A percentile compares a stretch with the other conserved stretches of the same genome.
Evolutionary conservation across 805 yeast species (phyloP).

Genomic region (Kodamaea lidongshanica): DNA sequence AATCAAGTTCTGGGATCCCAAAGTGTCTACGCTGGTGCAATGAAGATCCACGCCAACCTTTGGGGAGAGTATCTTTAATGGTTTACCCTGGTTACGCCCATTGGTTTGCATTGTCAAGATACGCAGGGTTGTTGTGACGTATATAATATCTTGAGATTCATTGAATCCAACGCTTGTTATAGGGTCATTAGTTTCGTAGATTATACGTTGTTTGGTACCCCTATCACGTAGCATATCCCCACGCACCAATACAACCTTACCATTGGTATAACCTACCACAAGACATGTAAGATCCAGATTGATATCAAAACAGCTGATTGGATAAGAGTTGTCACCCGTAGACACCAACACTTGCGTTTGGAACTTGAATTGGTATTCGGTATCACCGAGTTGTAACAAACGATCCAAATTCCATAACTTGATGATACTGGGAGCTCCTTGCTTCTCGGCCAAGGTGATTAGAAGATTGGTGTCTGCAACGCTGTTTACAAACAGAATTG

Average conservation of each 20-base stretch:
- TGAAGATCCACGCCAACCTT: slow-evolving; percentile 45
- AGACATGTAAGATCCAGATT: slow-evolving; percentile 54
- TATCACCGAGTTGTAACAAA: slow-evolving; percentile 24
- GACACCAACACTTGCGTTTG: slow-evolving; percentile 57
- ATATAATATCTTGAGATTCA: slow-evolving; percentile 47
- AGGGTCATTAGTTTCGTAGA: slow-evolving; percentile 72
- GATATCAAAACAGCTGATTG: slow-evolving; percentile 60
- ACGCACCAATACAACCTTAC: slow-evolving; percentile 70
- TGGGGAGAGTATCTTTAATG: slow-evolving; percentile 41
- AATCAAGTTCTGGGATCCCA: slow-evolving; percentile 44
- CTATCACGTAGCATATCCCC: slow-evolving; percentile 87
- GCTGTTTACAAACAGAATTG: slow-evolving; percentile 51
- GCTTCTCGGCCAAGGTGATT: slow-evolving; percentile 68
- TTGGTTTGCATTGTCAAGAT: slow-evolving; percentile 67
- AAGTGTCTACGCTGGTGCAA: slow-evolving; percentile 38
- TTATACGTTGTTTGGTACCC: slow-evolving; percentile 80
- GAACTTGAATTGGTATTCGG: slow-evolving; percentile 33
- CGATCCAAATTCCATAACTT: slow-evolving; percentile 69
- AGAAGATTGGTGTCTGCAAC: slow-evolving; percentile 47
- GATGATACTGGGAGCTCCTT: slow-evolving; percentile 61
- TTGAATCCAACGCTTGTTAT: slow-evolving; percentile 69
- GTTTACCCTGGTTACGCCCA: slow-evolving; percentile 70
- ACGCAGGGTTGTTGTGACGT: slow-evolving; percentile 68
- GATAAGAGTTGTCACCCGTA: slow-evolving; percentile 73
- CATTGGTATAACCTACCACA: slow-evolving; percentile 79